Percentiles rank a stretch among this genome's conserved stretches.
Conservation (phyloP, 192 early-diverging fungal species). For the Coemansia sp. region DNA sequence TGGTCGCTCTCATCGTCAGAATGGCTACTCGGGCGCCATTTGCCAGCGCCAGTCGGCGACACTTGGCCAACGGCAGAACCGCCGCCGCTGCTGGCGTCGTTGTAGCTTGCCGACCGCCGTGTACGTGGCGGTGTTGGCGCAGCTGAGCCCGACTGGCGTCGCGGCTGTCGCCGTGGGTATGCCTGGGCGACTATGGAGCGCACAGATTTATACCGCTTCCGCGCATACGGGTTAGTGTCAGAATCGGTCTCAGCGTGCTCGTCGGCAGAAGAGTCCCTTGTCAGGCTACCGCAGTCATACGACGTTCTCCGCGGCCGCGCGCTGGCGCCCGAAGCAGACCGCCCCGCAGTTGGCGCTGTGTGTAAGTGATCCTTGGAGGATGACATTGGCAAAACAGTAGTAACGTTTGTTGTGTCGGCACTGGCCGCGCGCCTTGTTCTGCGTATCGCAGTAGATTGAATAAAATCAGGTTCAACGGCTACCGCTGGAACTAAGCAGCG, state of each 20-base stretch:
- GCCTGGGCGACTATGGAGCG: conserved; percentile 40
- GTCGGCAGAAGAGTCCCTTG: background rate
- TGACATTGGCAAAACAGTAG: background rate
- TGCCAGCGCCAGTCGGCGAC: conserved; percentile 19
- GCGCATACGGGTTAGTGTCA: conserved; percentile 42
- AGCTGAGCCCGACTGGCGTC: background rate
- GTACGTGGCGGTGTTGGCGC: conserved; percentile 16
- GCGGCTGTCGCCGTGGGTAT: conserved; percentile 27
- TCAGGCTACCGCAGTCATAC: conserved; percentile 21
- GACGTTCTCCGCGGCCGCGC: conserved; percentile 42
- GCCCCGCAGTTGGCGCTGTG: background rate
- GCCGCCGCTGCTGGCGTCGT: conserved; percentile 9
- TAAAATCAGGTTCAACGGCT: conserved; percentile 42
- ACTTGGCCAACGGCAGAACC: background rate
- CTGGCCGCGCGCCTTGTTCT: conserved; percentile 37
- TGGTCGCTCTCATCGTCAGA: background rate
- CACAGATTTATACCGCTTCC: conserved; percentile 45
- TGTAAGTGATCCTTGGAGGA: background rate
- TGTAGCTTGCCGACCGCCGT: conserved; percentile 40
- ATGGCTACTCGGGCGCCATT: conserved; percentile 25
- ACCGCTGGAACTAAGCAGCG: conserved; percentile 49
- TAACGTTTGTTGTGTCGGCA: conserved; percentile 14
- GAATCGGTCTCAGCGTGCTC: conserved; percentile 33
- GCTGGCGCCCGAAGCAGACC: background rate
- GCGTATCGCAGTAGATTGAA: conserved; percentile 14